phyloP scores from a whole-genome alignment of 108 stramenopile species.

The Pseudonitzschia multiseries region DNA sequence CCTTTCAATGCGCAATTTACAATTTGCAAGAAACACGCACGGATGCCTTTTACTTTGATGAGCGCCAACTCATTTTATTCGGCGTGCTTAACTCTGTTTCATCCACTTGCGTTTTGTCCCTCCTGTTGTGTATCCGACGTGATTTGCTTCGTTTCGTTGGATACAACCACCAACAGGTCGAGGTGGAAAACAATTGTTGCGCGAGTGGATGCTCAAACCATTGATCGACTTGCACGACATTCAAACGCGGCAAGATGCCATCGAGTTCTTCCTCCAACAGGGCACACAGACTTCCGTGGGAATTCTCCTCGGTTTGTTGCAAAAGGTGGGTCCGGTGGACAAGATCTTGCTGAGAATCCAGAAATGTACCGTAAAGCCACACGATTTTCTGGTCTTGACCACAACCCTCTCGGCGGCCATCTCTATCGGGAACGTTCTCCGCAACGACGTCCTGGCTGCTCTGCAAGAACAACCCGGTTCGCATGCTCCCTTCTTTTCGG shows the following conservation, averaged over 20 bases:
- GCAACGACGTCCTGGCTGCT: constrained; percentile 45
- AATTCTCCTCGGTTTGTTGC: constrained; percentile 51
- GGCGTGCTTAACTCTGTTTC: too few relatives aligned
- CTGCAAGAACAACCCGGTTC: background rate
- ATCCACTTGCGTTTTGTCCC: background rate
- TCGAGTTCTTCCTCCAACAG: constrained; percentile 80
- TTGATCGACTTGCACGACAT: constrained; percentile 57
- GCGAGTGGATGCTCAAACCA: constrained; percentile 92
- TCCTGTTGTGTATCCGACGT: background rate
- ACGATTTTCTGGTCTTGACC: constrained; percentile 64
- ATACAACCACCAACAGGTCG: background rate
- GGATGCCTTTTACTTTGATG: too few relatives aligned
- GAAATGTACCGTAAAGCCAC: constrained; percentile 65
- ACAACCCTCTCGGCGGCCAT: constrained; percentile 63
- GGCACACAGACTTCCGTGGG: constrained; percentile 46
- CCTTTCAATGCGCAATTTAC: background rate
- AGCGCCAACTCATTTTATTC: too few relatives aligned
- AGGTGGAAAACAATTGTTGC: constrained; percentile 73
- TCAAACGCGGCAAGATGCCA: constrained; percentile 69
- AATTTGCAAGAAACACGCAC: background rate
- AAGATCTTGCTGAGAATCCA: constrained; percentile 83
- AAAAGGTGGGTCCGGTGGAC: constrained; percentile 72
- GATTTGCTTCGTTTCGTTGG: background rate
- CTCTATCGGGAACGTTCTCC: constrained; percentile 51
- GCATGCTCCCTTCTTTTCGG: constrained; percentile 36